phyloP scores from a whole-genome alignment of 768 basidiomycete species.

The Pholiota microspora region DNA sequence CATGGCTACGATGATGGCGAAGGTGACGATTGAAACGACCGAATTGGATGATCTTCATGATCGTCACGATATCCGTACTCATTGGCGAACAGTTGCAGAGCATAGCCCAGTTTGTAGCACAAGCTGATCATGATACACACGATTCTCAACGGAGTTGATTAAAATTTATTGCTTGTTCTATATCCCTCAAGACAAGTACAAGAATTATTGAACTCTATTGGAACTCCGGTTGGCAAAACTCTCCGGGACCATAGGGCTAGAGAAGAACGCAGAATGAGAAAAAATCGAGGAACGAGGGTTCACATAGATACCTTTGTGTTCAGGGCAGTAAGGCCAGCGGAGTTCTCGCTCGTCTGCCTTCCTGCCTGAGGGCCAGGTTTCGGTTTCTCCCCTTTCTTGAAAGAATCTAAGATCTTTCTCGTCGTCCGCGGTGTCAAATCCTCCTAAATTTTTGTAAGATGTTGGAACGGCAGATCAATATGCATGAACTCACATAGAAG shows the following conservation, averaged over 20 bases:
- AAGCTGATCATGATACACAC: no score
- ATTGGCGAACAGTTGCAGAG: no score
- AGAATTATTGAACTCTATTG: constrained; percentile 43
- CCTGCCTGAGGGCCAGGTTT: constrained; percentile 93
- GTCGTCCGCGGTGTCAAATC: constrained; percentile 78
- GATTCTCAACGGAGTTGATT: neutral
- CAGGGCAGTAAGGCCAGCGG: constrained; percentile 83
- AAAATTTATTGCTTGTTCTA: neutral
- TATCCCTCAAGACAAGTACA: neutral
- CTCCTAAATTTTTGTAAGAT: constrained; percentile 50
- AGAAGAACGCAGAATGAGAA: no score
- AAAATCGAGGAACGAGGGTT: no score
- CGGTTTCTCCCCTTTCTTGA: constrained; percentile 80
- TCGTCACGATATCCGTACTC: neutral
- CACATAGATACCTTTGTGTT: constrained; percentile 58
- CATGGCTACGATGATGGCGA: constrained; percentile 79
- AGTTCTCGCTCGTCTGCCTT: constrained; percentile 88
- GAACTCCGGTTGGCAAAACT: constrained; percentile 86
- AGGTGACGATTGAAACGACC: constrained; percentile 60
- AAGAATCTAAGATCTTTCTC: constrained; percentile 75
- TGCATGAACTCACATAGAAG: constrained; percentile 72
- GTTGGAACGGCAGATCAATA: neutral
- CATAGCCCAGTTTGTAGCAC: no score
- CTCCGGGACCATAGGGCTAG: constrained; percentile 95
- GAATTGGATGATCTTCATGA: constrained; percentile 9